Base-by-base conservation (phyloP, 2,329 filamentous ascomycete genomes). In the Colletotrichum sp. region DNA sequence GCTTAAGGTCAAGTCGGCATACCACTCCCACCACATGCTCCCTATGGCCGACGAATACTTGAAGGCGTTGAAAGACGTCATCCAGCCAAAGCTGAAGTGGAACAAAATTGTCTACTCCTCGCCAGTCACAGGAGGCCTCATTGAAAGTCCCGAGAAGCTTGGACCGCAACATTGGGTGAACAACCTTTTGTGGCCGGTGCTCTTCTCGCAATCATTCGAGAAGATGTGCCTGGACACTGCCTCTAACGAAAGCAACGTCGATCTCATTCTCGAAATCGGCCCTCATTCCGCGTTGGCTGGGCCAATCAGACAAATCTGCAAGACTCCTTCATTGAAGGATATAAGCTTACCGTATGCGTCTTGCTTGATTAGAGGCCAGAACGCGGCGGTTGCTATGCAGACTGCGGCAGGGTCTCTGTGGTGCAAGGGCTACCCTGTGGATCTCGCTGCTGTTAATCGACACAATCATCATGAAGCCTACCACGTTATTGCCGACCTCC, bases 281-380 rank as follows among this genome's bases (percentile, higher is more conserved):
- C 88, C 88, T 1, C 88, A 90, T 77, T 83, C 86, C 5, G 88
- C 87, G 1, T 82, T 90, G 2, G 85, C 87, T 52, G 88, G 88
- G 0, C 88, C 88, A 0, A 83, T 90, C 67, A 87, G 88, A 78
- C 87, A 90, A 79, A 88, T 88, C 10, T 80, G 88, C 24, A 88
- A 88, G 74, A 80, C 80, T 7, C 15, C 60, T 3, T 18, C 3
- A 1, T 6, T 71, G 8, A 74, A 74, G 15, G 36, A 26, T 3
- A 21, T 68, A 2, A 67, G 30, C 24, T 18, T 75, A 9, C 28
- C 52, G 3, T 75, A 75, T 15, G 28, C 36, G 1, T 72, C 73
- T 6, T 24, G 52, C n/a, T 18, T 75, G 7, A 4, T 63, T 3
- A 13, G 68, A 43, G 55, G 55, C 16, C 61, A 67, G 30, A 68